Base-by-base conservation (phyloP, 2,329 filamentous ascomycete species). In the Ophiosphaerella narmari region DNA sequence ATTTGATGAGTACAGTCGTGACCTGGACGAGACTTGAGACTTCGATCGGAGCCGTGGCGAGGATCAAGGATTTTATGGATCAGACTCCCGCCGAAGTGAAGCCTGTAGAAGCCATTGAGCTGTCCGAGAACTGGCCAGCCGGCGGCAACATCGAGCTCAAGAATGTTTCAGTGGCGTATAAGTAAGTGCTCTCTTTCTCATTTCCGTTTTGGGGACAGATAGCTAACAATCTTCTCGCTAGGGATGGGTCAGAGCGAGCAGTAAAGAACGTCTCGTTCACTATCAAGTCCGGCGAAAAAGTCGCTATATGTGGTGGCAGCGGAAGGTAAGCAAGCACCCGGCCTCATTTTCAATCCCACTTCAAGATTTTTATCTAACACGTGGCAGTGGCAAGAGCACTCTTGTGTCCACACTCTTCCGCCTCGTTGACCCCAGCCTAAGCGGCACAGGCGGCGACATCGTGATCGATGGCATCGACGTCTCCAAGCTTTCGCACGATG, bases 11-110 rank as follows among this genome's bases (percentile, higher is more conserved):
- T 57, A 81, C 9, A 70, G 26, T 81, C 6, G 58, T 71, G 2
- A 74, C 71, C n/a, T 85, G 81, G 80, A 84, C 81, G 0, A 70
- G 71, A 14, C 67, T 85, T 18, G 82, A 85, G 56, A 84, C 80
- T 0, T 76, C 76, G n/a, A 75, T 85, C 31, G 82, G 82, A 7
- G 81, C 82, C 4, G 73, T 85, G 16, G 69, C 76, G 8, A 73
- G 82, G 8, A 71, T 84, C 40, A 78, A 77, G 55, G 70, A 74
- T 5, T 83, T 83, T 50, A 72, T 71, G 2, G 65, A 71, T 11
- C 70, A 69, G 5, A 73, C 72, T 0, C 4, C 75, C 77, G 55
- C 61, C 67, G 41, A 57, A 57, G n/a, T 54, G 48, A 6, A 29
- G 14, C 32, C 32, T 42, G 55, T 68, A 8, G 26, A 29, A 8